Conservation (phyloP, 2,329 filamentous ascomycete genomes). For the Neocatenulostroma microsporum region DNA sequence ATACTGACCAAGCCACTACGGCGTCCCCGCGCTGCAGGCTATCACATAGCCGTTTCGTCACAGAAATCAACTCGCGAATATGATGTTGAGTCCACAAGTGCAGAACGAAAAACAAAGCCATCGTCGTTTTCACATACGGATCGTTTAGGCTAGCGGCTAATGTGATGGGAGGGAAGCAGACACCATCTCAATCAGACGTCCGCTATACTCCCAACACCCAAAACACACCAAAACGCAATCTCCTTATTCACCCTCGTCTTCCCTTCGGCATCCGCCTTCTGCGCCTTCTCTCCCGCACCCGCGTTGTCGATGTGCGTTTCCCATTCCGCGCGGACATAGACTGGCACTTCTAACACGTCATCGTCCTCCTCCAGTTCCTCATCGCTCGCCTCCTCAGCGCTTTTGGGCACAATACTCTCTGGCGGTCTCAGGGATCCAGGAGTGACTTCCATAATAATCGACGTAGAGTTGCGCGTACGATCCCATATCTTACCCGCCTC, state of each 20-base stretch:
- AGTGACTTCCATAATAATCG: constrained; percentile 84
- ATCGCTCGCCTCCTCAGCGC: constrained; percentile 32
- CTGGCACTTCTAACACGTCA: constrained; percentile 75
- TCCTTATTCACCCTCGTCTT: constrained; percentile 87
- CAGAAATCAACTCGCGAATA: no score
- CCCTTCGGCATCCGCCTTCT: no score
- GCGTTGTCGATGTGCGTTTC: constrained; percentile 59
- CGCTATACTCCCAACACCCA: constrained; percentile 75
- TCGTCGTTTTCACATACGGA: no score
- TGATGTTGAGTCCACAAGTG: no score
- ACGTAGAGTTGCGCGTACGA: constrained; percentile 86
- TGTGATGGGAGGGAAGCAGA: no score
- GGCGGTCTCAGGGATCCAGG: constrained; percentile 36
- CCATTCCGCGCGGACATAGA: constrained; percentile 91
- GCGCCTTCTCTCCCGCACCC: constrained; percentile 53
- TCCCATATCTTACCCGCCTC: constrained; percentile 98
- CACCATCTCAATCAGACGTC: constrained; percentile 1
- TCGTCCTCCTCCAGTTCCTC: constrained; percentile 46
- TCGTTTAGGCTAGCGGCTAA: no score
- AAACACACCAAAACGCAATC: constrained; percentile 89
- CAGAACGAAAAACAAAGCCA: no score
- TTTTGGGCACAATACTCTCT: constrained; percentile 17
- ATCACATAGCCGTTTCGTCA: no score
- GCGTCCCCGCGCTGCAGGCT: no score
- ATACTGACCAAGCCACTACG: no score